Base-by-base conservation (phyloP, 108 stramenopile genomes). In the Mediolabrus comicus region DNA sequence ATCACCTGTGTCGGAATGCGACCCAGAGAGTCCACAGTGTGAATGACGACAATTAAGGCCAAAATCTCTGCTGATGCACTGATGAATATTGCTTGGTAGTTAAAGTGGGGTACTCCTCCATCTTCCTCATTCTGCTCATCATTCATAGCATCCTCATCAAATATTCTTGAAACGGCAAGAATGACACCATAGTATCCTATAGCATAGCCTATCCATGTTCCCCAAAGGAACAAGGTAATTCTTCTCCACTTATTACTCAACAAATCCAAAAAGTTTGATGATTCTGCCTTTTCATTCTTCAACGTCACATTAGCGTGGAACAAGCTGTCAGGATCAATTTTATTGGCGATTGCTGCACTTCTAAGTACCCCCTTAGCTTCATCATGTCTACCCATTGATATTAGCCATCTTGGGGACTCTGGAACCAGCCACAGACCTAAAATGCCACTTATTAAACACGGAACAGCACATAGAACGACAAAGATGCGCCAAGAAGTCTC, bases 361-460 rank as follows among this genome's bases (percentile, higher is more conserved):
- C 88, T 77, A 4, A 89, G 34, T 11, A 86, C 67, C 14, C 13
- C 55, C 46, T 83, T 25, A 8, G 92, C 92, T 60, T 90, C 59
- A 1, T 87, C 86, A 27, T 77, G 43, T 36, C 71, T 73, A 1
- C 87, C 87, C 29, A 58, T 25, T 14, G 82, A 65, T 28, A 85
- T 71, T 13, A 91, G 72, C 93, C 93, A 95, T 32, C 86, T 61
- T 1, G 90, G 88, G 60, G 85, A 86, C 71, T 95, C 93, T 10
- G 93, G 93, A 8, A 91, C 87, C 39, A 77, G 82, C 49, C 68
- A 77, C 46, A 67, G 62, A 13, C 87, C 90, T 53, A 92, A 33
- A 11, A 92, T 10, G 14, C 87, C 63, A 36, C 86, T 85, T 12
- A 83, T 1, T 3, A 84, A 52, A 57, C 87, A 88, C 13, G 93